Evolutionary conservation across 2,329 filamentous ascomycete species (phyloP), one percentile per base, ranked within the genome.

Genomic region (Akanthomyces lecanii): DNA sequence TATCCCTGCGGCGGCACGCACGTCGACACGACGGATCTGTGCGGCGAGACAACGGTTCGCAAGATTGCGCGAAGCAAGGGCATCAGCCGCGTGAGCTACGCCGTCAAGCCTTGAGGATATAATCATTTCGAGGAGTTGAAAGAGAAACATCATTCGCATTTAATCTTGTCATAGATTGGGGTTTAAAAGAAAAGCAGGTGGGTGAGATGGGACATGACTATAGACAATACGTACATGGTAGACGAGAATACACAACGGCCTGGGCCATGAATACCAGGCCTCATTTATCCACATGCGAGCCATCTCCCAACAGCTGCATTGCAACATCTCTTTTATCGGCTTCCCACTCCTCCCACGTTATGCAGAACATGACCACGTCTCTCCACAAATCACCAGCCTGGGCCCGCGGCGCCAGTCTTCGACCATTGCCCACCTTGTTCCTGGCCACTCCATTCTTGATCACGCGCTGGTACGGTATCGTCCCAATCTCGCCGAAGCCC

Each of bases 1-100:
- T 91, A 92, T 76, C 88, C 89, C 1, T 92, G 89, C 72, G 89
- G 89, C 8, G 89, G 89, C 0, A 92, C 89, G 30, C 89, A 92
- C 77, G 88, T 91, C 4, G 77, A 82, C 36, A 81, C 76, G 21
- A 88, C 86, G 23, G 78, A 81, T 63, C 67, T 81, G 64, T 86
- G 83, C 68, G 85, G 87, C 0, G 81, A 82, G 70, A 85, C 85
- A 5, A 82, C 76, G 3, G 86, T 91, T 4, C 87, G 81, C 77
- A 90, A 88, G 76, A 88, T 92, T 61, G 81, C 81, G 65, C 80
- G 87, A 72, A 80, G 78, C 60, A 89, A 89, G 72, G 88, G 88
- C 3, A 79, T 77, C 11, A 88, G 83, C 61, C 81, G 84, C 67
- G 83, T 90, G n/a, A 78, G 78, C 65, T 82, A 82, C 50, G 67